A percentile compares a stretch with the other conserved stretches of the same genome.
Conservation (phyloP, 139 green algal genomes). For the Gonium pectorale region DNA sequence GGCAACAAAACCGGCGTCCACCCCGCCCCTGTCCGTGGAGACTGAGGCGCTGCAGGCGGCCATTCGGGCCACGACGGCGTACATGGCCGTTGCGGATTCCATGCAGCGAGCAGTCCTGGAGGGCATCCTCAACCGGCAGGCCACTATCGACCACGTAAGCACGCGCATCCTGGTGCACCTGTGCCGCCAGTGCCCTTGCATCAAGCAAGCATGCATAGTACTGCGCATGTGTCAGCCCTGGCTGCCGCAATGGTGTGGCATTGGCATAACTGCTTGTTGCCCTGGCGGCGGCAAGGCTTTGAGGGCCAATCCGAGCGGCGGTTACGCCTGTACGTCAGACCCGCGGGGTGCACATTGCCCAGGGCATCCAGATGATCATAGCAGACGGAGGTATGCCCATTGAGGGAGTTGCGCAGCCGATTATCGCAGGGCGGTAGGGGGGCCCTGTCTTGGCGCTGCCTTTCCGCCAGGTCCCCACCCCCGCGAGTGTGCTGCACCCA, state of each 20-base stretch:
- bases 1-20: neutral
- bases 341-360: too few species aligned
- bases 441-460: neutral
- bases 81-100: neutral
- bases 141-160: constrained; percentile 11
- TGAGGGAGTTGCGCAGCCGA: too few species aligned
- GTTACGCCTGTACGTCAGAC: too few species aligned
- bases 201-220: neutral
- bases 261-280: neutral
- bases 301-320: too few species aligned
- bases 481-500: neutral
- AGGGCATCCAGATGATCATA: too few species aligned
- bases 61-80: neutral
- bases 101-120: neutral
- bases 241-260: neutral
- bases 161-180: neutral
- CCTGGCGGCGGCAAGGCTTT: neutral
- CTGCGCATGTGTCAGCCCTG: neutral
- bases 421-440: too few species aligned
- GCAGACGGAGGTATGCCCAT: too few species aligned
- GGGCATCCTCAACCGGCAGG: constrained; percentile 17
- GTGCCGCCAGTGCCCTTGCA: neutral
- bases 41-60: neutral
- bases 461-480: neutral
- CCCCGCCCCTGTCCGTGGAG: neutral